A percentile compares a stretch with the other conserved stretches of the same genome.
phyloP scores from a whole-genome alignment of 148 eudicot genomes.

The Vaccinium macrocarpon region DNA sequence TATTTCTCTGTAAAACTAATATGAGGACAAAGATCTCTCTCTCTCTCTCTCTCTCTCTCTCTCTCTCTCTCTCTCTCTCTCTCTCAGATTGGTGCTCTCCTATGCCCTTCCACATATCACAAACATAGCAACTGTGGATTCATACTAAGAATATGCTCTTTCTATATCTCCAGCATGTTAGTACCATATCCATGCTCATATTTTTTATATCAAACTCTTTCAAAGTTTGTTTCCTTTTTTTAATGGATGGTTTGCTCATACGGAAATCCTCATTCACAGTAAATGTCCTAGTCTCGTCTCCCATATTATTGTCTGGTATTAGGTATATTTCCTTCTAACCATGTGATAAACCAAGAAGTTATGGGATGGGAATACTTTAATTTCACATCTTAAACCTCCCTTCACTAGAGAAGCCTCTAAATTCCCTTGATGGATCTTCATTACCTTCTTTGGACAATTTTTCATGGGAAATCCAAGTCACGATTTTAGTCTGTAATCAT shows the following conservation, averaged over 20 bases:
- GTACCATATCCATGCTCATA: neutral
- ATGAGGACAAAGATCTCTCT: neutral
- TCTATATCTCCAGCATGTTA: too few relatives aligned
- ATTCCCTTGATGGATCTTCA: neutral
- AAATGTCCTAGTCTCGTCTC: neutral
- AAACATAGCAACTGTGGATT: neutral
- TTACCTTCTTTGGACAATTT: neutral
- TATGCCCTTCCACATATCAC: neutral
- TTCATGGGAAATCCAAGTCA: neutral
- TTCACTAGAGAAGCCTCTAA: neutral
- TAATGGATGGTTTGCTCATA: neutral
- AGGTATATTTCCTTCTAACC: neutral
- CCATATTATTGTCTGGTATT: neutral
- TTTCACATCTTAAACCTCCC: neutral
- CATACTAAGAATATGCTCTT: neutral
- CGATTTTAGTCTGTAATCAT: constrained; percentile 1
- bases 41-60: too few relatives aligned
- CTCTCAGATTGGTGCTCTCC: neutral
- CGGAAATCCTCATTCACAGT: neutral
- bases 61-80: too few relatives aligned
- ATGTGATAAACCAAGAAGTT: neutral
- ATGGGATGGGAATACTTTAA: neutral
- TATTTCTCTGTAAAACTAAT: neutral
- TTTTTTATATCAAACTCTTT: neutral
- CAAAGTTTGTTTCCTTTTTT: neutral